Percentiles rank a stretch among this genome's conserved stretches.
phyloP scores from a whole-genome alignment of 768 basidiomycete species.

The Hericium alpestre region DNA sequence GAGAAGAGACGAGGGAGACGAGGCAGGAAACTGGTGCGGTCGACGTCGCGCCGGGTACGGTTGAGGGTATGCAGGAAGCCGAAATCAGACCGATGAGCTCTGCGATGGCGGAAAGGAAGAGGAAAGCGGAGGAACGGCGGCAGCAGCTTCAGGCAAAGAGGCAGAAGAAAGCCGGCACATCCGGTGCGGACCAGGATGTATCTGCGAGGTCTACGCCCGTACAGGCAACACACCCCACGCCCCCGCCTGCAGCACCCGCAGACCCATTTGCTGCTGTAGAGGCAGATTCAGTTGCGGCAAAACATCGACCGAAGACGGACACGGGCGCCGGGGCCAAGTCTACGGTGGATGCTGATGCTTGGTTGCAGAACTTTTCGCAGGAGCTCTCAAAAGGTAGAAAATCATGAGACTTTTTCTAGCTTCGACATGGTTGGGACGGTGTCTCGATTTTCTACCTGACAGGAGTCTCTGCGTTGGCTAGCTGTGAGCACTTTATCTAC shows the following conservation, averaged over 20 bases:
- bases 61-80: conserved; percentile 60
- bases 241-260: neutral
- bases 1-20: conserved; percentile 61
- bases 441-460: too few species aligned
- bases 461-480: too few species aligned
- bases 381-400: neutral
- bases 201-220: neutral
- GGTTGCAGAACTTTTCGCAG: neutral
- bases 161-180: conserved; percentile 30
- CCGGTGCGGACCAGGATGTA: neutral
- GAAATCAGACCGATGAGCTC: conserved; percentile 30
- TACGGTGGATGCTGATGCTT: neutral
- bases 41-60: conserved; percentile 56
- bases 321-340: too few species aligned
- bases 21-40: conserved; percentile 51
- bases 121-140: conserved; percentile 59
- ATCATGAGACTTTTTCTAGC: neutral
- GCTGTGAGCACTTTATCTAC: too few species aligned
- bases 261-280: neutral
- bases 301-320: neutral
- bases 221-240: neutral
- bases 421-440: too few species aligned
- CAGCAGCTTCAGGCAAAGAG: conserved; percentile 56
- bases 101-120: conserved; percentile 63
- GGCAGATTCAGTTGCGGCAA: neutral